Base-by-base conservation (phyloP, 306 rosid species). In the Astragalus membranaceus region DNA sequence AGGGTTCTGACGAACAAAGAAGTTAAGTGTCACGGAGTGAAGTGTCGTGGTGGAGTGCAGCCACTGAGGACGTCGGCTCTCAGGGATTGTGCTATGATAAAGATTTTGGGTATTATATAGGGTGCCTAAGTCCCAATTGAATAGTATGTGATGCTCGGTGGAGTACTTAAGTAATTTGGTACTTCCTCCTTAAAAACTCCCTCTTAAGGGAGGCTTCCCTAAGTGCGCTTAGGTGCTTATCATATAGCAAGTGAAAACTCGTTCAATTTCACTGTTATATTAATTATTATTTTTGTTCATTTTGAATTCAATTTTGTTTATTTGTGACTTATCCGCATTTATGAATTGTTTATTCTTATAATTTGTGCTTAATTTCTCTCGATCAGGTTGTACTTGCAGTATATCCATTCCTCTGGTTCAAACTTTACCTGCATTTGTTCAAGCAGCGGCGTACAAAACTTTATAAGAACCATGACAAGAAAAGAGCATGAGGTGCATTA, bases 391-490 rank as follows among this genome's bases (percentile, higher is more conserved):
- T 86, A 51, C 86, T 94, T 65, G 41, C 83, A 32, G 32, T 81
- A 78, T 87, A 94, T 75, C 95, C 96, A 11, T 84, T 90, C 67
- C 87, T 88, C 36, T 88, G 95, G 87, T 61, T 85, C 82, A 90
- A 84, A 69, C 90, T 93, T 67, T 90, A 93, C 77, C 83, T 93
- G 74, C 96, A 94, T 77, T 70, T 94, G 79, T 85, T 94, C 81
- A 90, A 85, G 88, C 98, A 94, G 78, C 88, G 98, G 35, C 80
- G 73, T 60, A 52, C 91, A 15, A 94, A 93, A 83, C 85, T 93
- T 72, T 37, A 84, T 37, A 88, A 84, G 62, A 72, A 3, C 72
- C 80, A 67, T 54, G 69, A 72, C 54, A 87, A 88, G 82, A 84
- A 93, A 81, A 83, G 29, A 49, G 72, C 78, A 23, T 83, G 76